Evolutionary conservation across 768 basidiomycete genomes (phyloP).

Genomic region (Lentinula edodes): DNA sequence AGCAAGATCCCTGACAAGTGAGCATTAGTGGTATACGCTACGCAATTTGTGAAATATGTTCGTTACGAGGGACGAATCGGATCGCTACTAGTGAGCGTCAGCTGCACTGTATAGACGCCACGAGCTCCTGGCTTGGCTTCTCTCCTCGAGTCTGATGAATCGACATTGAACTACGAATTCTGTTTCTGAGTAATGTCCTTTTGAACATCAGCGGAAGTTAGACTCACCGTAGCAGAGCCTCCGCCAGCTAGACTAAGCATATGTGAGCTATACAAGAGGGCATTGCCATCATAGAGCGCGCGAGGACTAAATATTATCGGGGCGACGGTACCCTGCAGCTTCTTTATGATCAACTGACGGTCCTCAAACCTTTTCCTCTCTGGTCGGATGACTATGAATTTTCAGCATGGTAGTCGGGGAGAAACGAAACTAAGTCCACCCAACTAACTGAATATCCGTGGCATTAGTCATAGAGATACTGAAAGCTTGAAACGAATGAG

Average conservation of each 20-base stretch:
- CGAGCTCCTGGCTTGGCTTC: slow-evolving; percentile 7
- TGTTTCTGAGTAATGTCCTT: background rate
- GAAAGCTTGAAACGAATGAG: background rate
- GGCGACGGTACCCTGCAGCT: slow-evolving; percentile 30
- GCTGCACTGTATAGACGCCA: slow-evolving; percentile 22
- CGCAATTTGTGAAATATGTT: background rate
- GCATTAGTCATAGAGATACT: background rate
- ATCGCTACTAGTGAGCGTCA: slow-evolving; percentile 33
- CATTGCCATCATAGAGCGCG: slow-evolving; percentile 40
- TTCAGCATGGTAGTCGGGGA: background rate
- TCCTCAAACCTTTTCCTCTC: slow-evolving; percentile 17
- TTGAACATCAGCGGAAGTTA: background rate
- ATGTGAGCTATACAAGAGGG: slow-evolving; percentile 32
- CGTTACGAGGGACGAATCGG: slow-evolving; percentile 23
- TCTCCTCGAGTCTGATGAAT: no score
- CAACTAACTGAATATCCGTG: background rate
- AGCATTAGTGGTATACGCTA: background rate
- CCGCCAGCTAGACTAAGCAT: slow-evolving; percentile 19
- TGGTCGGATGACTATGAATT: slow-evolving; percentile 14
- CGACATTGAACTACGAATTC: background rate
- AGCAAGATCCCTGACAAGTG: background rate
- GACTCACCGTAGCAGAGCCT: slow-evolving; percentile 24
- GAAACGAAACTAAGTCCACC: background rate
- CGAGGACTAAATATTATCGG: slow-evolving; percentile 34
- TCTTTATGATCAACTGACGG: slow-evolving; percentile 26